Evolutionary conservation across 208 protist genomes (phyloP).

Genomic region (Leishmania tarentolae): DNA sequence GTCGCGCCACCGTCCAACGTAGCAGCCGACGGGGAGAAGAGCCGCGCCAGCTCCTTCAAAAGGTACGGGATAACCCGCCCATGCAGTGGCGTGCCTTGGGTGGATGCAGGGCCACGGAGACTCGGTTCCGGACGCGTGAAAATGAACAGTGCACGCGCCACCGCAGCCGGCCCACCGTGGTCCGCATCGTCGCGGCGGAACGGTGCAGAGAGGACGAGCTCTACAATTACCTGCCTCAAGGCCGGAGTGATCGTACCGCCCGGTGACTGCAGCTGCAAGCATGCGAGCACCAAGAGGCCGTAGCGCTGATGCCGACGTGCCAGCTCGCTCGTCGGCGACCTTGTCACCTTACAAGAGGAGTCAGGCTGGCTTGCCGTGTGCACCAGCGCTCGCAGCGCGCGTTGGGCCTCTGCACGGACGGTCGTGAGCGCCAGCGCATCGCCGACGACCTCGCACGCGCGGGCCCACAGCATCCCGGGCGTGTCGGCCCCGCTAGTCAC

Average conservation of each 20-base stretch:
- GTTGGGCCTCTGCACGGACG: slow-evolving; percentile 29
- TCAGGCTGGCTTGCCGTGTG: slow-evolving; percentile 7
- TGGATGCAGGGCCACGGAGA: background rate
- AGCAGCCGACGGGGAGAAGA: slow-evolving; percentile 11
- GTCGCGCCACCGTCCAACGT: background rate
- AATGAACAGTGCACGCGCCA: slow-evolving; percentile 36
- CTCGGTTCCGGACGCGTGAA: slow-evolving; percentile 17
- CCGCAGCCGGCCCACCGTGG: slow-evolving; percentile 22
- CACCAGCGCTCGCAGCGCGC: slow-evolving; percentile 17
- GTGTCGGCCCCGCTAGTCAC: background rate
- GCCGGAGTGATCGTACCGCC: slow-evolving; percentile 12
- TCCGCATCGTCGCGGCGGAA: slow-evolving; percentile 3
- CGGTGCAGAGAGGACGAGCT: slow-evolving; percentile 12
- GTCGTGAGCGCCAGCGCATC: slow-evolving; percentile 19
- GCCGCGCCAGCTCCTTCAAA: slow-evolving; percentile 17
- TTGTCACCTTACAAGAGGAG: background rate
- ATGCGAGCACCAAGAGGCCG: slow-evolving; percentile 26
- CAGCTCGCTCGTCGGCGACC: background rate
- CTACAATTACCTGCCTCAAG: slow-evolving; percentile 4
- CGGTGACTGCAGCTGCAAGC: slow-evolving; percentile 26
- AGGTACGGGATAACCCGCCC: slow-evolving; percentile 12
- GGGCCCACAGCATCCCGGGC: slow-evolving; percentile 27
- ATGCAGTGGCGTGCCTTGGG: background rate
- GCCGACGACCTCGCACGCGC: slow-evolving; percentile 45
- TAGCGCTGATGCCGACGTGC: slow-evolving; percentile 21